Evolutionary conservation across 2,329 filamentous ascomycete species (phyloP).

Genomic region (Fusarium zealandicum): DNA sequence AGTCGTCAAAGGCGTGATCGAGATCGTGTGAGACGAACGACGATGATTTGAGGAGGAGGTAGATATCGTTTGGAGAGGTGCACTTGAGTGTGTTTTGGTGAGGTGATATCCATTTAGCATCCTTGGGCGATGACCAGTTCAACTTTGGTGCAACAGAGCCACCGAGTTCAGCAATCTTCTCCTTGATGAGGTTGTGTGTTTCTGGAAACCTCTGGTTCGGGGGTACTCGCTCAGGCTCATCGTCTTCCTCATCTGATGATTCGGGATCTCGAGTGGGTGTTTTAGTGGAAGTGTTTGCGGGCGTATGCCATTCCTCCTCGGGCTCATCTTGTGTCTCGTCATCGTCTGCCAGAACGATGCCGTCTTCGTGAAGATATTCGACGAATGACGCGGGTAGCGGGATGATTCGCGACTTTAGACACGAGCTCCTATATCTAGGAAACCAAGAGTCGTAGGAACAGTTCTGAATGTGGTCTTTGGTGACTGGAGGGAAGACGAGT

Average conservation of each 20-base stretch:
- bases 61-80: constrained; percentile 86
- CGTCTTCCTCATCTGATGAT: constrained; percentile 57
- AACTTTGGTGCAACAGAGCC: constrained; percentile 90
- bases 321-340: constrained; percentile 61
- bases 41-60: constrained; percentile 91
- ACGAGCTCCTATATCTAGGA: constrained; percentile 78
- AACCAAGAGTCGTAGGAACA: constrained; percentile 97
- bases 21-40: constrained; percentile 95
- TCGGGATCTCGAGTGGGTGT: constrained; percentile 53
- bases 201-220: constrained; percentile 70
- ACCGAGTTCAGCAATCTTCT: constrained; percentile 80
- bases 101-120: constrained; percentile 89
- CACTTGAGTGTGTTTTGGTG: constrained; percentile 92
- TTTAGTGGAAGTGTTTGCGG: constrained; percentile 39
- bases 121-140: constrained; percentile 97
- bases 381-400: constrained; percentile 78
- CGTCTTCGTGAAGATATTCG: constrained; percentile 87
- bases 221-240: constrained; percentile 47
- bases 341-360: constrained; percentile 84
- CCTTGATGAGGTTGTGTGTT: constrained; percentile 78
- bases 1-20: constrained; percentile 88
- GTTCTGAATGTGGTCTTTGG: constrained; percentile 85
- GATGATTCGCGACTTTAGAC: constrained; percentile 86
- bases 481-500: constrained; percentile 81
- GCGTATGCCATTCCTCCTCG: constrained; percentile 59